Base-by-base conservation (phyloP, 1,284 basidiomycete species). In the Cryptococcus deneoformans region DNA sequence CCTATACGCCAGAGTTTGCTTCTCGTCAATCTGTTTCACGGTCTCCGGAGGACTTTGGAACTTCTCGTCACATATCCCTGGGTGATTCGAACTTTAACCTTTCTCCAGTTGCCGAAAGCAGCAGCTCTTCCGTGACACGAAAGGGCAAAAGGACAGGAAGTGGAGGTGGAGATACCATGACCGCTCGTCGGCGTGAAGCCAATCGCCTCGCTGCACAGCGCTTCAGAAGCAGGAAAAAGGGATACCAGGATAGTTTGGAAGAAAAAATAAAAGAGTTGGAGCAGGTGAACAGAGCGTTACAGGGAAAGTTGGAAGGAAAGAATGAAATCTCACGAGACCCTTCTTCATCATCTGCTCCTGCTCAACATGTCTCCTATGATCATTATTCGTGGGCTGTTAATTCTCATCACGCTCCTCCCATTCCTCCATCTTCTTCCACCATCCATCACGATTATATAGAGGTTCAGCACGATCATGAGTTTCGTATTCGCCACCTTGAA, bases 181-280 rank as follows among this genome's bases (percentile, higher is more conserved):
- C 69, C 2, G 50, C 70, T 8, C 64, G 72, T 10, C 59, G 72
- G 11, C 64, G 74, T 8, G 74, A 76, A 46, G 72, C 72, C 5
- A 75, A 76, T 54, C 65, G 74, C 2, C 54, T 76, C 10, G 74
- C 74, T 0, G 74, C 74, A 2, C 74, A 76, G 52, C 64, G 74
- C 2, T 76, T 76, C 53, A 58, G 74, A 10, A 73, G 67, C 35
- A 52, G 72, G 40, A 75, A 76, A 50, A 76, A 76, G 56, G 68
- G 72, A 0, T 75, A 76, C 51, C 74, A 75, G 46, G 74, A 76
- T 46, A 70, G 66, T 35, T 48, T 76, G 10, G 72, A 76, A 46
- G 72, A 72, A 24, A 63, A 67, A 14, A 65, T 76, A 1, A 57
- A 66, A 7, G 52, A 54, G 2, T 57, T 76, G 7, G 71, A 76